Evolutionary conservation across 2,329 filamentous ascomycete genomes (phyloP), one percentile per base, ranked within the genome.

Genomic region (Podosphaera aphanis): DNA sequence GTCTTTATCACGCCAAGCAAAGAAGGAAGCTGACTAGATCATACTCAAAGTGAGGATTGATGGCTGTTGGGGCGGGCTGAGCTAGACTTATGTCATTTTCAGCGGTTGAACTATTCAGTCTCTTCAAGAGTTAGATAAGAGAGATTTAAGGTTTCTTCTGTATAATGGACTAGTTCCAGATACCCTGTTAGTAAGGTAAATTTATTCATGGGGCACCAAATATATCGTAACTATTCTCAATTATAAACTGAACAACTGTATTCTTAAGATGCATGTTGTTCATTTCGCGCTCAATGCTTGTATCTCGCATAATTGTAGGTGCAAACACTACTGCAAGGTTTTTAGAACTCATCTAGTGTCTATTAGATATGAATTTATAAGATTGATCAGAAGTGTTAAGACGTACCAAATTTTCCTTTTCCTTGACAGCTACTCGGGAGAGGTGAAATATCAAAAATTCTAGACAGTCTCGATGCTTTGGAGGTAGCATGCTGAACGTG

Each of bases 321-420:
- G 90, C 90, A 60, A 98, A 98, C 33, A 98, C 90, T 37, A 98
- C 90, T 2, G 90, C 85, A 49, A 95, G 66, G 59, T 98, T 98
- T 63, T 92, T 83, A 47, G 88, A 83, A 20, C 84, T 93, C 90
- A 98, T 98, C 76, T 83, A 49, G 42, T 40, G 11, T 40, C 23
- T 62, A 51, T 63, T 58, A 33, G 46, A 33, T 21, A 16, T 18
- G 27, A 23, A 13, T 21, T 33, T 1, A 16, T 3, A 19, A 38
- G 3, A 33, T 15, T 25, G 8, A 8, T 27, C 21, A 21, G 7
- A 38, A 33, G 44, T 42, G 11, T 18, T 33, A 7, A 6, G 35
- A 64, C 75, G 54, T 67, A 83, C 79, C 61, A 94, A 62, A 58
- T 95, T 95, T 60, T 92, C 81, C 35, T 71, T 72, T 59, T 93